phyloP scores from a whole-genome alignment of 2,329 filamentous ascomycete genomes.

The Xylaria hypoxylon region DNA sequence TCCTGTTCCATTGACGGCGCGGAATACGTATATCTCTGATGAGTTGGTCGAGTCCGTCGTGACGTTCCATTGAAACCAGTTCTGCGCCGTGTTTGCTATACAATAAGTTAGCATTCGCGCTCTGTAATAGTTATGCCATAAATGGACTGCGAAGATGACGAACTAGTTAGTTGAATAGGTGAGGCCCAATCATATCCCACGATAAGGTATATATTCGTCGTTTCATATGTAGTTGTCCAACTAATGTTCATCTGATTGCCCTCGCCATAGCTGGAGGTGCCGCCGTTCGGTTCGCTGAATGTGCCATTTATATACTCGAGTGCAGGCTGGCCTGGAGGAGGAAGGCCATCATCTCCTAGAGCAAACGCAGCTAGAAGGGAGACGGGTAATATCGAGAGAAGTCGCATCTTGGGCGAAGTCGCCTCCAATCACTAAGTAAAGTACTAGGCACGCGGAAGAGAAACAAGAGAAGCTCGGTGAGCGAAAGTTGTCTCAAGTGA shows the following conservation, averaged over 20 bases:
- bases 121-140: not conserved
- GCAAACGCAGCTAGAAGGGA: slow-evolving; percentile 33
- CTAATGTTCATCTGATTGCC: slow-evolving; percentile 45
- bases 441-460: slow-evolving; percentile 2
- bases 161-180: slow-evolving; percentile 42
- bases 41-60: slow-evolving; percentile 43
- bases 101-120: slow-evolving; percentile 11
- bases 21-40: slow-evolving; percentile 45
- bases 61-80: slow-evolving; percentile 44
- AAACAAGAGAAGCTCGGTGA: slow-evolving; percentile 21
- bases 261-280: slow-evolving; percentile 37
- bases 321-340: slow-evolving; percentile 41
- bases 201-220: slow-evolving; percentile 45
- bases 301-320: slow-evolving; percentile 40
- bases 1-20: slow-evolving; percentile 41
- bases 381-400: slow-evolving; percentile 22
- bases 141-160: slow-evolving; percentile 23
- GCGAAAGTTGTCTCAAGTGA: slow-evolving; percentile 19
- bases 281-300: slow-evolving; percentile 41
- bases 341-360: slow-evolving; percentile 33
- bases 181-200: slow-evolving; percentile 39
- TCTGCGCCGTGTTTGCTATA: slow-evolving; percentile 42
- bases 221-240: slow-evolving; percentile 43
- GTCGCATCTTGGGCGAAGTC: slow-evolving; percentile 29
- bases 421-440: slow-evolving; percentile 4